phyloP scores from a whole-genome alignment of 257 asterid genomes.

The Marsdenia floribunda region DNA sequence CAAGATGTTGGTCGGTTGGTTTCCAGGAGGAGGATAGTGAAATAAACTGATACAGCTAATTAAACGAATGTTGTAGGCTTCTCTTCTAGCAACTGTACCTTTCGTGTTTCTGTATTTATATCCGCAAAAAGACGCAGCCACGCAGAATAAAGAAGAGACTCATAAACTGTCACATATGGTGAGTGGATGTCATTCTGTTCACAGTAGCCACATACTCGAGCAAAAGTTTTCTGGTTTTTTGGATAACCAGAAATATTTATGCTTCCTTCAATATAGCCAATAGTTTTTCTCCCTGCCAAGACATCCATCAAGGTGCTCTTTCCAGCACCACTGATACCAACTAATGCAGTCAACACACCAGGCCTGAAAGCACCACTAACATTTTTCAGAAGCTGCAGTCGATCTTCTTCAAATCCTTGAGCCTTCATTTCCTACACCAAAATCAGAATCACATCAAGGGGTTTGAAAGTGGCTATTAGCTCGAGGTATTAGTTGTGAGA shows the following conservation, averaged over 20 bases:
- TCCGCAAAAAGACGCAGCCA: conserved; percentile 81
- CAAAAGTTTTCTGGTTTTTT: conserved; percentile 68
- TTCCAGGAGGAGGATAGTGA: no score
- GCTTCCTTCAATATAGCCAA: conserved; percentile 34
- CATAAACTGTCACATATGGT: conserved; percentile 69
- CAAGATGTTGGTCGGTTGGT: no score
- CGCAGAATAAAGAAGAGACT: conserved; percentile 83
- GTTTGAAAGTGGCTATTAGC: neutral
- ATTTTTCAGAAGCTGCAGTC: conserved; percentile 60
- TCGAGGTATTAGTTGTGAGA: neutral
- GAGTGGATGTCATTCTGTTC: conserved; percentile 90
- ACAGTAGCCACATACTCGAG: conserved; percentile 86
- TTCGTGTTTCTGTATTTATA: conserved; percentile 58
- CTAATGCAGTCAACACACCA: conserved; percentile 71
- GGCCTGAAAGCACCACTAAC: conserved; percentile 30
- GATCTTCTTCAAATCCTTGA: conserved; percentile 56
- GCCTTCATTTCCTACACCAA: conserved; percentile 1
- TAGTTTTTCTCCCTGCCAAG: conserved; percentile 66
- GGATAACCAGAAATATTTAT: conserved; percentile 72
- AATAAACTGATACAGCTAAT: no score
- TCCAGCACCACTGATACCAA: conserved; percentile 93
- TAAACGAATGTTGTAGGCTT: neutral
- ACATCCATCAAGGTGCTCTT: conserved; percentile 92
- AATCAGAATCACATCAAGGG: neutral
- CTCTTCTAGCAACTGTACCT: conserved; percentile 32